Conservation (phyloP, 2,329 filamentous ascomycete species). For the Epichloe amarillans region DNA sequence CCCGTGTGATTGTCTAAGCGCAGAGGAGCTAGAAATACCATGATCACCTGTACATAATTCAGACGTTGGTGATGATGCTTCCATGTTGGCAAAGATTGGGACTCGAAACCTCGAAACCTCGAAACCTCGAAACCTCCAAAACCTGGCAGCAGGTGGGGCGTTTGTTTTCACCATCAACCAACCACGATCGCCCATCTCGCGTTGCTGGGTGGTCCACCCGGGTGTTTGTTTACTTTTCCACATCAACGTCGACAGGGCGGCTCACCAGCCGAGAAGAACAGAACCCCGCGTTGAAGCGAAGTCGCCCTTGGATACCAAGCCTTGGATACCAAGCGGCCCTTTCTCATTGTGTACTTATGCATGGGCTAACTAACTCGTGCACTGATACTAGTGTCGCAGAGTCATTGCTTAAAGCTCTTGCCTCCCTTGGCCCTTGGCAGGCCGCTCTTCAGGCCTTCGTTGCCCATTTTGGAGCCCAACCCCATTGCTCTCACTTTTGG, state of each 20-base stretch:
- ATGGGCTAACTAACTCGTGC: background rate
- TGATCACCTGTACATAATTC: no score
- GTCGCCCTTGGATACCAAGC: background rate
- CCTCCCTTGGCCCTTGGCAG: background rate
- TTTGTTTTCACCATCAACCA: background rate
- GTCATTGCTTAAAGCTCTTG: background rate
- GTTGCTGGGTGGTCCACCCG: conserved; percentile 12
- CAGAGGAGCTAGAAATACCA: no score
- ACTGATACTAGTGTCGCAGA: background rate
- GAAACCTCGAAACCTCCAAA: background rate
- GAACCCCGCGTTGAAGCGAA: conserved; percentile 11
- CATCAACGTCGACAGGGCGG: conserved; percentile 2
- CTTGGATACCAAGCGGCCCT: background rate
- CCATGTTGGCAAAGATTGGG: no score
- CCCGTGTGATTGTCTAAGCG: no score
- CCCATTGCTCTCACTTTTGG: background rate
- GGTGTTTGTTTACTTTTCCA: conserved; percentile 13
- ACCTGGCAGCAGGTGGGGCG: background rate
- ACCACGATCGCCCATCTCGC: background rate
- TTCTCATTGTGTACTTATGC: background rate
- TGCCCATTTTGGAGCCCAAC: background rate
- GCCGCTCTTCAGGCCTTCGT: background rate
- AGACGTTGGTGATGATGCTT: no score
- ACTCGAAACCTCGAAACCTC: no score
- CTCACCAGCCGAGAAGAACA: conserved; percentile 1